Percentiles rank a stretch among this genome's conserved stretches.
phyloP scores from a whole-genome alignment of 2,329 filamentous ascomycete species.

The Trichoderma sp. region DNA sequence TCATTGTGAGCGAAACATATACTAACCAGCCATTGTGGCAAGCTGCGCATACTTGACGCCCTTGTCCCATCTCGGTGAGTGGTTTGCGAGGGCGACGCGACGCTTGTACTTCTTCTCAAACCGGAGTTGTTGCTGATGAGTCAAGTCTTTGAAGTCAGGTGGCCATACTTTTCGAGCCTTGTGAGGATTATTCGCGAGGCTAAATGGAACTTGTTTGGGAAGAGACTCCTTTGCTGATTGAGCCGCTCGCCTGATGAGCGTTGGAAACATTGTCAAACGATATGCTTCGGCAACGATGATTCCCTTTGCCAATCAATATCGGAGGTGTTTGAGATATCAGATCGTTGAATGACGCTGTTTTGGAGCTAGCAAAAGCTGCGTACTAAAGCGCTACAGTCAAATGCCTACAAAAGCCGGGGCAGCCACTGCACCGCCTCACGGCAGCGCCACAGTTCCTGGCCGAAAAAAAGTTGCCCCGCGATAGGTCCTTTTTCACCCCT shows the following conservation, averaged over 20 bases:
- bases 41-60: conserved; percentile 68
- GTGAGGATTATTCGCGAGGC: conserved; percentile 59
- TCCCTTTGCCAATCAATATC: neutral
- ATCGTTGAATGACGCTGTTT: conserved; percentile 3
- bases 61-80: conserved; percentile 67
- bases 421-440: conserved; percentile 38
- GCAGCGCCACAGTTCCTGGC: conserved; percentile 32
- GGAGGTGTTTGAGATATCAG: conserved; percentile 1
- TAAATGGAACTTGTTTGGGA: conserved; percentile 38
- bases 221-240: conserved; percentile 38
- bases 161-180: conserved; percentile 76
- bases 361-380: conserved; percentile 27
- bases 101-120: conserved; percentile 81
- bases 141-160: conserved; percentile 72
- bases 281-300: conserved; percentile 21
- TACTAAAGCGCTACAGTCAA: neutral
- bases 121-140: conserved; percentile 72
- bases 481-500: conserved; percentile 42
- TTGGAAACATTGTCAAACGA: conserved; percentile 42
- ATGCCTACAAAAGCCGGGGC: conserved; percentile 30
- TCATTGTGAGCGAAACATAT: neutral
- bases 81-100: conserved; percentile 63
- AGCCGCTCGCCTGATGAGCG: conserved; percentile 42
- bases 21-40: conserved; percentile 59
- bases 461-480: conserved; percentile 40